These are phyloP conservation scores for Dimocarpus longan DNA, from an alignment of 345 rosid genomes.

Conservation along the genomic window DNA sequence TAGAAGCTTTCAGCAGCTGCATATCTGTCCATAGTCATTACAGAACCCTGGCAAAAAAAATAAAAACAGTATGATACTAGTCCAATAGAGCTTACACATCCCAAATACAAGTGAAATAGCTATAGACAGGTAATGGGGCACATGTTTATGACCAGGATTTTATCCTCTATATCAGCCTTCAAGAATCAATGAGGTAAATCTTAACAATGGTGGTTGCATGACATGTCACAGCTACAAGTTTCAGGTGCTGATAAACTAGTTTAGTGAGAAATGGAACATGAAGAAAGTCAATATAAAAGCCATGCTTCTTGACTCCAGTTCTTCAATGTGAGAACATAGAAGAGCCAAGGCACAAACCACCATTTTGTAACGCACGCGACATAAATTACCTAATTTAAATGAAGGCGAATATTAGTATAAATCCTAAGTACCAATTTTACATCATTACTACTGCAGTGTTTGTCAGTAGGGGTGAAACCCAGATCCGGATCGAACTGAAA, in stretches of 20 bases:
- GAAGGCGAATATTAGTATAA: not conserved
- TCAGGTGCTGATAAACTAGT: not conserved
- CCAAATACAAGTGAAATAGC: not conserved
- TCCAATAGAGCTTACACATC: not conserved
- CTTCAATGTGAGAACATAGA: not conserved
- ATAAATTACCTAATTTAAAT: not conserved
- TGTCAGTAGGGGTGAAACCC: not conserved
- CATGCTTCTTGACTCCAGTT: not conserved
- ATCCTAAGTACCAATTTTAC: not conserved
- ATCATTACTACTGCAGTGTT: not conserved
- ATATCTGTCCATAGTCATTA: slow-evolving; percentile 87
- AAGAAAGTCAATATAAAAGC: not conserved
- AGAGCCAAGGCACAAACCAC: not conserved
- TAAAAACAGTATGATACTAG: slow-evolving; percentile 8
- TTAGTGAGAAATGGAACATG: not conserved
- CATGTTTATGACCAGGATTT: not conserved
- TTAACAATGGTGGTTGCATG: not conserved
- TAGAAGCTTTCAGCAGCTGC: slow-evolving; percentile 97
- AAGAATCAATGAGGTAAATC: not conserved
- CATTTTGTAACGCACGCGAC: not conserved
- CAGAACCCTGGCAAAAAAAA: slow-evolving; percentile 56
- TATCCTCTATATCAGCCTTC: not conserved
- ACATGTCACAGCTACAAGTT: not conserved
- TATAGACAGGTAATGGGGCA: not conserved
- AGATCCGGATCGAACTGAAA: not conserved